These are phyloP conservation scores for Delitschia confertaspora DNA, from an alignment of 495 filamentous ascomycete genomes.

Conservation along the genomic window DNA sequence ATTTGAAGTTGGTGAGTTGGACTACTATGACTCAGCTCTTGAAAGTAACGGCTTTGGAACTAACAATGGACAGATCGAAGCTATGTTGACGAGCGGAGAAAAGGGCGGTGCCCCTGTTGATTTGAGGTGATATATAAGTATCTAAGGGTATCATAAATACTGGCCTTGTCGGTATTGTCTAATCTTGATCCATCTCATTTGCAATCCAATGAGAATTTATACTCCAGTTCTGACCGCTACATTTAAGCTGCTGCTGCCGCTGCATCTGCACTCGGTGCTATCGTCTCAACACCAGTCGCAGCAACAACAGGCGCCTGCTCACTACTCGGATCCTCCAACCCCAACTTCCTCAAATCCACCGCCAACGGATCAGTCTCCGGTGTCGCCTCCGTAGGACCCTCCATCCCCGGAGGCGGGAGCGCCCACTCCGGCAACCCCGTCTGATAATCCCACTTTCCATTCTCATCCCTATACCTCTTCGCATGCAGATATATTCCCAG, in stretches of 20 bases:
- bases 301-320: too few relatives aligned
- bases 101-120: slow-evolving; percentile 42
- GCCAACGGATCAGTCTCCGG: slow-evolving; percentile 33
- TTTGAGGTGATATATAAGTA: not conserved
- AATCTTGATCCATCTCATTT: not conserved
- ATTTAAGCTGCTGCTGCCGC: too few relatives aligned
- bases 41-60: not conserved
- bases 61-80: slow-evolving; percentile 33
- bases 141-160: not conserved
- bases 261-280: too few relatives aligned
- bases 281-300: not conserved
- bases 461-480: slow-evolving; percentile 69
- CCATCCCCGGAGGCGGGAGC: slow-evolving; percentile 52
- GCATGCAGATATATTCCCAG: slow-evolving; percentile 91
- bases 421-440: slow-evolving; percentile 83
- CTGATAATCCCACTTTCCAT: slow-evolving; percentile 76
- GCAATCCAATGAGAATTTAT: too few relatives aligned
- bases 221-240: too few relatives aligned
- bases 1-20: slow-evolving; percentile 54
- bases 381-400: slow-evolving; percentile 33
- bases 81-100: slow-evolving; percentile 56
- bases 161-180: too few relatives aligned
- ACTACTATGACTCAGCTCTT: not conserved
- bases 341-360: slow-evolving; percentile 29
- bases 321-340: slow-evolving; percentile 20